These are phyloP conservation scores for Monilinia polystroma DNA, from an alignment of 2,329 filamentous ascomycete species.

Conservation along the genomic window DNA sequence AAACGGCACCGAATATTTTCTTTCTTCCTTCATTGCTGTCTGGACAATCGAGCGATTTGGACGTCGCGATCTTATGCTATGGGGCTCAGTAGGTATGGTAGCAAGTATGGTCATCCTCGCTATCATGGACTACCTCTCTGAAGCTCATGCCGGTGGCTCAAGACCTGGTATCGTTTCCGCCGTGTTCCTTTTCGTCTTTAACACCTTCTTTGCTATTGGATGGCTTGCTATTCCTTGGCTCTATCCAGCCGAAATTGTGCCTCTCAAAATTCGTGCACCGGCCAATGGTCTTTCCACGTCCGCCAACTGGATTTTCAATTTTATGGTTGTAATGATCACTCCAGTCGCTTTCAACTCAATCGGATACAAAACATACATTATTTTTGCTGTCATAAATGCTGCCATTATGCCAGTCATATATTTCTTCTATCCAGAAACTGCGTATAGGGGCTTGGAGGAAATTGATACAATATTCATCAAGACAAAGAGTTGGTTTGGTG, in stretches of 20 bases:
- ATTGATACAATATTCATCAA: constrained; percentile 18
- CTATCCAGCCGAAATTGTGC: constrained; percentile 57
- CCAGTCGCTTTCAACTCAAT: constrained; percentile 50
- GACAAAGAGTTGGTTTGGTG: background rate
- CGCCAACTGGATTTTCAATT: constrained; percentile 55
- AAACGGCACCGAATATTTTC: constrained; percentile 37
- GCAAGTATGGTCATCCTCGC: constrained; percentile 54
- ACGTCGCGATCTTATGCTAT: constrained; percentile 68
- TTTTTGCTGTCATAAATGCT: constrained; percentile 49
- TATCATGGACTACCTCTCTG: constrained; percentile 45
- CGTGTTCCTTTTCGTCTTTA: constrained; percentile 49
- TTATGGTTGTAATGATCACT: constrained; percentile 37
- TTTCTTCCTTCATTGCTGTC: constrained; percentile 38
- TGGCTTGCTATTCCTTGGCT: constrained; percentile 48
- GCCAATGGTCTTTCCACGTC: constrained; percentile 54
- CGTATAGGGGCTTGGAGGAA: constrained; percentile 17
- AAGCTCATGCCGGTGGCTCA: constrained; percentile 29
- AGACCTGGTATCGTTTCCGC: constrained; percentile 30
- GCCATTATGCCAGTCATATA: constrained; percentile 45
- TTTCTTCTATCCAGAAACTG: constrained; percentile 54
- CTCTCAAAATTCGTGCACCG: constrained; percentile 52
- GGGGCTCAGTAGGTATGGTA: constrained; percentile 63
- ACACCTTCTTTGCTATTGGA: constrained; percentile 53
- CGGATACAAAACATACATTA: constrained; percentile 58
- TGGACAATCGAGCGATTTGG: constrained; percentile 57